phyloP scores from a whole-genome alignment of 2,329 filamentous ascomycete species.

The Neofusicoccum ribis region DNA sequence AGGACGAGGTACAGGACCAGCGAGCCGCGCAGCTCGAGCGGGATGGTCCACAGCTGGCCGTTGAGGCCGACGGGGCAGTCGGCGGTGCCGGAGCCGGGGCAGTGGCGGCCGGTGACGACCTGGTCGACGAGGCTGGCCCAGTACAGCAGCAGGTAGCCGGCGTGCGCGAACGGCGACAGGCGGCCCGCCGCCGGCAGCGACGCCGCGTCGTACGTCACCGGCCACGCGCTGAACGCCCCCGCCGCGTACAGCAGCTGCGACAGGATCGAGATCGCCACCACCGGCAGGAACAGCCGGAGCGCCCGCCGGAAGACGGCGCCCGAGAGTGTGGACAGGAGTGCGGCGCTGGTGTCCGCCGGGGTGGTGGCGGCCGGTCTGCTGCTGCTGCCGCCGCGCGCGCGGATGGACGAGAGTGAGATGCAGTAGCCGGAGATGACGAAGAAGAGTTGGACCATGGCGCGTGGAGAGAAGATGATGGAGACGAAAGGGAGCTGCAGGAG shows the following conservation, averaged over 20 bases:
- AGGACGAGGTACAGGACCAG: slow-evolving; percentile 46
- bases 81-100: neutral
- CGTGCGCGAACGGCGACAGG: neutral
- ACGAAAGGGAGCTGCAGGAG: slow-evolving; percentile 22
- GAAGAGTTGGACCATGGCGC: slow-evolving; percentile 48
- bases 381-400: slow-evolving; percentile 41
- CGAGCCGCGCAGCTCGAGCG: slow-evolving; percentile 47
- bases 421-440: no score
- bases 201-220: neutral
- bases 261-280: neutral
- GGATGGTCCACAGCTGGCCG: slow-evolving; percentile 49
- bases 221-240: neutral
- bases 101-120: neutral
- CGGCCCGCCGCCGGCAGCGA: no score
- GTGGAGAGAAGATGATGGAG: slow-evolving; percentile 30
- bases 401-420: slow-evolving; percentile 26
- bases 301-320: slow-evolving; percentile 46
- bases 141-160: neutral
- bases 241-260: neutral
- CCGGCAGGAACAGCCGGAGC: slow-evolving; percentile 42
- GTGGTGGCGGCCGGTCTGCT: slow-evolving; percentile 31
- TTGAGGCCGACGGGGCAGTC: neutral
- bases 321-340: slow-evolving; percentile 39
- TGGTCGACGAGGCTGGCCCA: neutral
- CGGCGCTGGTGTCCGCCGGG: neutral